Conservation (phyloP, 2,329 filamentous ascomycete genomes). For the Ophiocordyceps sinensis region DNA sequence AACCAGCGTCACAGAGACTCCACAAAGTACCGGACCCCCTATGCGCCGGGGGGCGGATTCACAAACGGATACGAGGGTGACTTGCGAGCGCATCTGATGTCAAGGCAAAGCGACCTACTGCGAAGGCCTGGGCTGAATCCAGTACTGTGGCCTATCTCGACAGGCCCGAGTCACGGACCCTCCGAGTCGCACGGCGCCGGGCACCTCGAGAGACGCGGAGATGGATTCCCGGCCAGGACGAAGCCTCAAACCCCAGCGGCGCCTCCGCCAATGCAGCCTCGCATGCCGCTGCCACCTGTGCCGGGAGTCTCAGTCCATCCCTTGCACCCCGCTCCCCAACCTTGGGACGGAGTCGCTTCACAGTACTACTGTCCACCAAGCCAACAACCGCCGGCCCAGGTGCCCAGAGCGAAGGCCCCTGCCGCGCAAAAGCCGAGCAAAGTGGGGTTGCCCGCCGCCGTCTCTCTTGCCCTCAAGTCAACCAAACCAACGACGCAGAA, state of each 20-base stretch:
- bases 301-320: constrained; percentile 1
- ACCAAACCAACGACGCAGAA: constrained; percentile 16
- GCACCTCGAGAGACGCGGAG: not conserved
- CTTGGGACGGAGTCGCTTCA: not conserved
- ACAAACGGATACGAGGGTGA: constrained; percentile 47
- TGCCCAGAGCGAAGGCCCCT: constrained; percentile 10
- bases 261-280: constrained; percentile 3
- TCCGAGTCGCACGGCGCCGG: not conserved
- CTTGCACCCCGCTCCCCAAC: not conserved
- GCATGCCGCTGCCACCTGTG: constrained; percentile 3
- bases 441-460: constrained; percentile 14
- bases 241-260: not conserved
- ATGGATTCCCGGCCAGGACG: not conserved
- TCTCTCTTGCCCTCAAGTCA: constrained; percentile 10
- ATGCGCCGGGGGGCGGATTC: constrained; percentile 41
- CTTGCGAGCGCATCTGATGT: constrained; percentile 28
- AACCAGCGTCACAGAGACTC: constrained; percentile 27
- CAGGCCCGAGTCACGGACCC: not conserved
- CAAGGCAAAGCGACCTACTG: constrained; percentile 13
- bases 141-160: not conserved
- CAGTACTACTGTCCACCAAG: not conserved
- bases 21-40: constrained; percentile 44
- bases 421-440: constrained; percentile 15
- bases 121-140: constrained; percentile 11
- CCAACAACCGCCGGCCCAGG: constrained; percentile 2